These are phyloP conservation scores for Paxillus ammoniavirescens DNA, from an alignment of 768 basidiomycete species.

Conservation along the genomic window DNA sequence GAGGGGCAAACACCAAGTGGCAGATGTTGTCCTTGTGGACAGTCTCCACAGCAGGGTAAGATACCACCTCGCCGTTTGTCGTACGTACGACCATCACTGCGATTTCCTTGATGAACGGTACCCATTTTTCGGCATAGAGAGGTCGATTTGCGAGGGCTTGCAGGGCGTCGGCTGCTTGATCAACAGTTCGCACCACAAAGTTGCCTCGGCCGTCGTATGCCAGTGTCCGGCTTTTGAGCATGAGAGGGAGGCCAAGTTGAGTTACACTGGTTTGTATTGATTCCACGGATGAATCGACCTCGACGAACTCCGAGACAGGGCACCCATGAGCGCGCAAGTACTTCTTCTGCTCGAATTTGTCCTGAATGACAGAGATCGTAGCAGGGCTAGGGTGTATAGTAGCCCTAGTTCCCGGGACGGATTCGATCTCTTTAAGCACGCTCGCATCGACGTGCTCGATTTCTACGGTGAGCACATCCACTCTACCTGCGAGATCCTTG, in stretches of 20 bases:
- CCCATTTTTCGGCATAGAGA: slow-evolving; percentile 94
- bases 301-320: slow-evolving; percentile 58
- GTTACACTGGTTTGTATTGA: slow-evolving; percentile 52
- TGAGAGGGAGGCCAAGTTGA: slow-evolving; percentile 78
- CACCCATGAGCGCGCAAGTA: slow-evolving; percentile 50
- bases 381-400: slow-evolving; percentile 72
- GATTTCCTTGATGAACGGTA: slow-evolving; percentile 84
- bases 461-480: slow-evolving; percentile 90
- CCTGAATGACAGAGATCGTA: slow-evolving; percentile 84
- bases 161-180: slow-evolving; percentile 52
- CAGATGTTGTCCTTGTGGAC: slow-evolving; percentile 93
- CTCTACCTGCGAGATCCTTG: slow-evolving; percentile 70
- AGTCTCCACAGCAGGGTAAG: slow-evolving; percentile 94
- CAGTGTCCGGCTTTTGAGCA: slow-evolving; percentile 94
- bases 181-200: slow-evolving; percentile 61
- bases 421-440: slow-evolving; percentile 53
- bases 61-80: slow-evolving; percentile 64
- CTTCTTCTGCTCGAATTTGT: slow-evolving; percentile 65
- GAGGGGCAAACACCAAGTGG: slow-evolving; percentile 87
- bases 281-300: slow-evolving; percentile 53
- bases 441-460: slow-evolving; percentile 92
- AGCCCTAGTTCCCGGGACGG: slow-evolving; percentile 26
- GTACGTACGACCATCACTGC: slow-evolving; percentile 97
- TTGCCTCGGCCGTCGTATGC: slow-evolving; percentile 98
- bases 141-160: slow-evolving; percentile 60